phyloP scores from a whole-genome alignment of 441 rosid genomes.

The Adansonia grandidieri region DNA sequence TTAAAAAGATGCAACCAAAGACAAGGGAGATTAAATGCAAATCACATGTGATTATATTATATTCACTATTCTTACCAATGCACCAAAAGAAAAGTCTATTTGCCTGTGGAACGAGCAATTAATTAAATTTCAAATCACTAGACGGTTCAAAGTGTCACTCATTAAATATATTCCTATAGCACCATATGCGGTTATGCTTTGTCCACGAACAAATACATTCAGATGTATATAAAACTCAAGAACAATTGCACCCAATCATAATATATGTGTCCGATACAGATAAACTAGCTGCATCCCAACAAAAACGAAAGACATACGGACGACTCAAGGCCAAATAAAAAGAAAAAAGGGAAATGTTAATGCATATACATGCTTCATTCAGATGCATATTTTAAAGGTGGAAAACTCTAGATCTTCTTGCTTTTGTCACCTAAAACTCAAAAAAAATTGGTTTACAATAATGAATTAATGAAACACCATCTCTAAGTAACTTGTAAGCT shows the following conservation, averaged over 20 bases:
- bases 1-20: background rate
- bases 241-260: too few species aligned
- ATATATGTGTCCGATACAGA: too few species aligned
- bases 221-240: background rate
- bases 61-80: too few species aligned
- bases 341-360: background rate
- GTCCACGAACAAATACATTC: background rate
- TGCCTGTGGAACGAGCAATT: background rate
- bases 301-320: background rate
- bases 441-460: too few species aligned
- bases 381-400: background rate
- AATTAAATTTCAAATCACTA: background rate
- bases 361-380: background rate
- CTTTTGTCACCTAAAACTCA: background rate
- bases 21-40: background rate
- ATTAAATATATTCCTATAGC: too few species aligned
- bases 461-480: background rate
- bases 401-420: background rate
- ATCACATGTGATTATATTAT: background rate
- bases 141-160: background rate
- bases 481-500: background rate
- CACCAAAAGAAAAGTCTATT: background rate
- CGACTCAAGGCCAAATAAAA: background rate
- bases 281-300: too few species aligned
- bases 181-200: too few species aligned